phyloP scores from a whole-genome alignment of 495 filamentous ascomycete species.

The Niebla homalea region DNA sequence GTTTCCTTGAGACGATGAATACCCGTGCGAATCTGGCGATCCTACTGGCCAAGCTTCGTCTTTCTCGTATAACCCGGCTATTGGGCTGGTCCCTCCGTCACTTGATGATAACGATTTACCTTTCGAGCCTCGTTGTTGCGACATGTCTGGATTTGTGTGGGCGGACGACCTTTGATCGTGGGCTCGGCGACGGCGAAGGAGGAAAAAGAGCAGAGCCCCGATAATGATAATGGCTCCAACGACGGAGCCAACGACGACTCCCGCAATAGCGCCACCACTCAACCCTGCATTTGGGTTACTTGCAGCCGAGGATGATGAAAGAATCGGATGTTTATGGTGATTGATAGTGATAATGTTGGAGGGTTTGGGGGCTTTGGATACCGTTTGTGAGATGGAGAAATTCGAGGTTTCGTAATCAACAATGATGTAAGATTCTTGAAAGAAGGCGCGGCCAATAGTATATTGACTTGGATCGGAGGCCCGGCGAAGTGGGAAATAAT shows the following conservation, averaged over 20 bases:
- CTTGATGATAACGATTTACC: too few relatives aligned
- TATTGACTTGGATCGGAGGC: constrained; percentile 36
- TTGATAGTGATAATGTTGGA: constrained; percentile 12
- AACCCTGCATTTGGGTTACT: not conserved
- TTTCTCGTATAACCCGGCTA: too few relatives aligned
- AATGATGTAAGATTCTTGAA: constrained; percentile 36
- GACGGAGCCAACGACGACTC: constrained; percentile 12
- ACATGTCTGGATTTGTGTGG: too few relatives aligned
- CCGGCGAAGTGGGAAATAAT: constrained; percentile 40
- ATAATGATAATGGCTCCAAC: not conserved
- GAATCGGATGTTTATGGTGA: not conserved
- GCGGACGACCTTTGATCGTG: not conserved
- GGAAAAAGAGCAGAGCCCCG: constrained; percentile 7
- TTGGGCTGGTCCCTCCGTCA: too few relatives aligned
- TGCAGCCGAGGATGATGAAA: not conserved
- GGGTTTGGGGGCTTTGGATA: not conserved
- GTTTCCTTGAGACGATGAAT: too few relatives aligned
- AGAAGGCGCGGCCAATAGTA: constrained; percentile 39
- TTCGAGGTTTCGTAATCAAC: constrained; percentile 13
- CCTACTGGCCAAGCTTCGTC: too few relatives aligned
- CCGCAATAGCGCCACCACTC: constrained; percentile 13
- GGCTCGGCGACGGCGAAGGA: constrained; percentile 1
- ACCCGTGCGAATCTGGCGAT: too few relatives aligned
- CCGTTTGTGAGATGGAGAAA: constrained; percentile 14
- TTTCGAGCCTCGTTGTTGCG: too few relatives aligned